Conservation (phyloP, 768 basidiomycete genomes). For the Rhodosporidiobolus odoratus region DNA sequence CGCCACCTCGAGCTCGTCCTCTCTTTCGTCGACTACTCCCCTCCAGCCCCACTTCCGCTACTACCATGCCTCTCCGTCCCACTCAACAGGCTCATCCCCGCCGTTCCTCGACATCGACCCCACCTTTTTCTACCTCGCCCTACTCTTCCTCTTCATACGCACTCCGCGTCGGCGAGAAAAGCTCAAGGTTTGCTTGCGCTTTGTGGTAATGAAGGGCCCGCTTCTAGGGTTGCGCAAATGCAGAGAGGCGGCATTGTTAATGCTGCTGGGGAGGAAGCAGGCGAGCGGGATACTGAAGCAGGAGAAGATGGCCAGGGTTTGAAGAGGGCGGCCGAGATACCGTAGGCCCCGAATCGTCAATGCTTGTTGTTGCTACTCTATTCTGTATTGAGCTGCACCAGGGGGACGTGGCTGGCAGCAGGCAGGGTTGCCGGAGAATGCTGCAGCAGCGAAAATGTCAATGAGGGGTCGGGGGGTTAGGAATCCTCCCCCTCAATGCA, state of each 20-base stretch:
- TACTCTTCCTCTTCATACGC: conserved; percentile 26
- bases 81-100: background rate
- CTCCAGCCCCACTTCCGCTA: background rate
- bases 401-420: too few species aligned
- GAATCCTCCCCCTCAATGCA: too few species aligned
- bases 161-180: conserved; percentile 27
- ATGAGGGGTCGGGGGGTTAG: too few species aligned
- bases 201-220: background rate
- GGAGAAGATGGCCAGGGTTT: background rate
- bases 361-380: too few species aligned
- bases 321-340: too few species aligned
- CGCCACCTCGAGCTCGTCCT: conserved; percentile 3
- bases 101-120: conserved; percentile 9
- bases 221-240: background rate
- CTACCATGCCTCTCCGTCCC: background rate
- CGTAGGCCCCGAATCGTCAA: too few species aligned
- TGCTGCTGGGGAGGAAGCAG: background rate
- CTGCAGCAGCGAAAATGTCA: too few species aligned
- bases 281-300: background rate
- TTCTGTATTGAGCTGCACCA: too few species aligned
- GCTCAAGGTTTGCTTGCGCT: background rate
- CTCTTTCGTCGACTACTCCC: conserved; percentile 2
- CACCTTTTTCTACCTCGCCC: conserved; percentile 7
- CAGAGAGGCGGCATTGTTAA: background rate
- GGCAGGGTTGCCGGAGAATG: too few species aligned